Conservation (phyloP, 2,329 filamentous ascomycete genomes). For the Aspergillus quadricinctus region DNA sequence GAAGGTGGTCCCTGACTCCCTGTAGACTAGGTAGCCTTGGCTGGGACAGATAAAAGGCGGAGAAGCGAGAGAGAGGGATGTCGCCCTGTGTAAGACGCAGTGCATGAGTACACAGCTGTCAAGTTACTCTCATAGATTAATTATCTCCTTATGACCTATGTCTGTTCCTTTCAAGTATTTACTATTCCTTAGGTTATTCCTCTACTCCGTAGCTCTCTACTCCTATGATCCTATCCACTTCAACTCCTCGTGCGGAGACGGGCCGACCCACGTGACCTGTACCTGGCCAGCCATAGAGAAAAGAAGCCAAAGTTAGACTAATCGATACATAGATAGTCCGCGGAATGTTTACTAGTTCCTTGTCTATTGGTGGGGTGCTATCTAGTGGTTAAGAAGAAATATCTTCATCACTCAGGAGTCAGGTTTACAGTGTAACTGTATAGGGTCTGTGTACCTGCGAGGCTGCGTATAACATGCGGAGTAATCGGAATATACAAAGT, state of each 20-base stretch:
- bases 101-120: no score
- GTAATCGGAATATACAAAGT: no score
- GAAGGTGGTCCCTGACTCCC: background rate
- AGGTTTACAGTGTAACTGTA: background rate
- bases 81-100: no score
- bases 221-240: background rate
- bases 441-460: background rate
- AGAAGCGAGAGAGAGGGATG: background rate
- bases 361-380: no score
- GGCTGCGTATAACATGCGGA: no score
- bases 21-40: background rate
- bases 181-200: background rate
- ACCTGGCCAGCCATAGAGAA: background rate
- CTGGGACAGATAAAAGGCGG: background rate
- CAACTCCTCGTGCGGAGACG: background rate
- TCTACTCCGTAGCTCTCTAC: background rate
- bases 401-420: background rate
- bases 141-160: background rate
- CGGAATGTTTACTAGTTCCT: no score
- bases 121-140: no score
- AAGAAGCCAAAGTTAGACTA: slow-evolving; percentile 1
- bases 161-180: background rate
- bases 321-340: no score
- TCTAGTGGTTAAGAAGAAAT: slow-evolving; percentile 21
- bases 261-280: background rate